Evolutionary conservation across 2,329 filamentous ascomycete species (phyloP), one percentile per base, ranked within the genome.

Genomic region (Apiospora marii): DNA sequence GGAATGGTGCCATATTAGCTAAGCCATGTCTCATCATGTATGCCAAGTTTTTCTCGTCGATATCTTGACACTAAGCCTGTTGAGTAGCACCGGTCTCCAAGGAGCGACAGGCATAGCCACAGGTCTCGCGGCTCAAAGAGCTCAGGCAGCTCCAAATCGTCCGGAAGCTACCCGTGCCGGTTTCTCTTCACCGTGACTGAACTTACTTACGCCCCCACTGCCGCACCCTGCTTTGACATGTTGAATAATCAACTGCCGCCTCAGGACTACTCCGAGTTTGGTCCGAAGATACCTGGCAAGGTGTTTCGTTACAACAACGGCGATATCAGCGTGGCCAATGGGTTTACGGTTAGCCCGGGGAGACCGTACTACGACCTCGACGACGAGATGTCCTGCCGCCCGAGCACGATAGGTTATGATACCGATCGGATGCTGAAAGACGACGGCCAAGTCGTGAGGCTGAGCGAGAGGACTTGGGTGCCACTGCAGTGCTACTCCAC

Each of bases 221-320:
- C 22, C 8, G 34, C 34, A 41, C 34, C 58, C n/a, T 22, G 3
- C 10, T 12, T n/a, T n/a, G 58, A 64, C 30, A 6, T 19, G 16
- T n/a, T 64, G 22, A 34, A 64, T 13, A 64, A 64, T 22, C 30
- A 64, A 8, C 19, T 64, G 34, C 58, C 58, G 4, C 58, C 58
- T 4, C 30, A n/a, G 19, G 3, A 41, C 22, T 22, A 12, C 4
- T 0, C 22, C 1, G 58, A 64, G 7, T 34, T 37, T 7, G 58
- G 30, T 4, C 30, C 5, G 6, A 64, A 13, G 19, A 22, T 37
- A 4, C 22, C 19, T n/a, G 58, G 58, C 34, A 41, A n/a, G 10
- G 22, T 64, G 2, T 64, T 64, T 13, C 58, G 58, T 34, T 64
- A 64, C 34, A 37, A 64, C 30, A 64, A 64, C 34, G 58, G 58